Base-by-base conservation (phyloP, 345 rosid species). In the Fremontodendron californicum region DNA sequence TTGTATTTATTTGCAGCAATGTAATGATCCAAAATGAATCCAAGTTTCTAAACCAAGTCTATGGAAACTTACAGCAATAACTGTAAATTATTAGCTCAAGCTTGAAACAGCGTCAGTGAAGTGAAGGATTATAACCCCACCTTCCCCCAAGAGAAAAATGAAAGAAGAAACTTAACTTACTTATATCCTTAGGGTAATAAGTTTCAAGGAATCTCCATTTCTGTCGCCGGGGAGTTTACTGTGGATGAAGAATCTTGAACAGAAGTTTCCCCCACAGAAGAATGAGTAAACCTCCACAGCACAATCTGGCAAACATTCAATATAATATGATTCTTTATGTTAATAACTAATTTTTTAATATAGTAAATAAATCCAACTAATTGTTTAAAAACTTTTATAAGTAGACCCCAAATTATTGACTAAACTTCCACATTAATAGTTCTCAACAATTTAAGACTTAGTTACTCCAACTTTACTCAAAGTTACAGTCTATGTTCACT, bases 231-330 rank as follows among this genome's bases (percentile, higher is more conserved):
- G 13, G 71, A 21, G 6, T n/a, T 31, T 4, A 21, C 31, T 0
- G 49, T 21, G 49, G 71, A 11, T 11, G 71, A 33, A 63, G 43
- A 63, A 63, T 39, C 43, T 35, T 33, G 43, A 33, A 11, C 1
- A 21, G 49, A 66, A 66, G 31, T 25, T 10, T 66, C 31, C 31
- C 2, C 3, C 16, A 2, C 3, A 5, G 8, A 13, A 27, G 65
- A 2, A 40, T 12, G 43, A n/a, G 31, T 66, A 21, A n/a, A 21
- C 49, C 5, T 40, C 31, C 31, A 21, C 9, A 66, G 27, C 9
- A 66, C 6, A 66, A 66, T 66, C 71, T 40, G 29, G 19, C 25
- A 21, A 66, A 66, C 71, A 66, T 66, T 66, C 71, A 21, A 40
- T n/a, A 12, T 31, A 40, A 66, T 12, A 4, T 1, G 25, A 52